Evolutionary conservation across 345 rosid genomes (phyloP), one percentile per base, ranked within the genome.

Genomic region (Populus deltoides): DNA sequence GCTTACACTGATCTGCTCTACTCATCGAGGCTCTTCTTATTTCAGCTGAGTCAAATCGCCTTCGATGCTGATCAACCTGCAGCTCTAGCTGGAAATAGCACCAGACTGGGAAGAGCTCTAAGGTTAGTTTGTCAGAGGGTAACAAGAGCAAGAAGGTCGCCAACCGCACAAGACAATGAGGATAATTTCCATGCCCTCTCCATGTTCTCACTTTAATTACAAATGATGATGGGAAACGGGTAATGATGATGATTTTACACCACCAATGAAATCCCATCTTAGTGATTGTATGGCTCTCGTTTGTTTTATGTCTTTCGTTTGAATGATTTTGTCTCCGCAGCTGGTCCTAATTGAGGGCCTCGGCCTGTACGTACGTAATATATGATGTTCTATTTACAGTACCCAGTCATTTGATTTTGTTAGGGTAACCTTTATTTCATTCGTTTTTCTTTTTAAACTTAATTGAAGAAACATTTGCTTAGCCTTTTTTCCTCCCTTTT

Each of bases 121-220:
- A 77, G 86, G 74, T 71, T 86, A 27, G 63, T 86, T 59, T 57
- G 59, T 55, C 81, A 66, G 81, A 66, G 79, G 59, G 4, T 81
- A 57, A 51, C 74, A n/a, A 70, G 12, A 8, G 85, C 49, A 17
- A 70, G 81, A 69, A 73, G 78, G 31, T 53, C 72, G 24, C 78
- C 80, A 1, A 12, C 31, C 20, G 29, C 61, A 2, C 74, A 57
- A 43, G 74, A 81, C 0, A 84, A 83, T 3, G 81, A 81, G 51
- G 82, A 83, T n/a, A 78, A 61, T 72, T 83, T 86, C 69, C 84
- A 72, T 73, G 76, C 83, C 22, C 80, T 86, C 75, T 74, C 84
- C 33, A 41, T 86, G 68, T 69, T 83, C 4, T 75, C 86, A 0
- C 88, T 86, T n/a, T 86, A 45, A 68, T 13, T 1, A 16, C 36